These are phyloP conservation scores for Akanthomyces uredinophilus DNA, from an alignment of 2,329 filamentous ascomycete species.

Conservation along the genomic window DNA sequence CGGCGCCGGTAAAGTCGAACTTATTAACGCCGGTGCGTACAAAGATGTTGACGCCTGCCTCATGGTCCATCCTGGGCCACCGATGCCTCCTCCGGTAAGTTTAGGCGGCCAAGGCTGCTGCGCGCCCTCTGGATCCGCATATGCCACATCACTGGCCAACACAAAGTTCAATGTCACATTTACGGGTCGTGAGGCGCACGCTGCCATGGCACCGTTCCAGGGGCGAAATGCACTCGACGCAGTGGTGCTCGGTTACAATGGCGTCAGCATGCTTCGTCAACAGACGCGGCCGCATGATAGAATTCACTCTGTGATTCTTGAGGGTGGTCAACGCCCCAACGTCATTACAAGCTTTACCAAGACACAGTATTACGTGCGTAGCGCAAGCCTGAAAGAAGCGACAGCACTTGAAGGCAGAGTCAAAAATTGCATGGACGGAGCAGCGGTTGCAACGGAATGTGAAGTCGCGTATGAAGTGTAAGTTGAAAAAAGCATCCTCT, in stretches of 20 bases:
- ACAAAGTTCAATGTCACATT: conserved; percentile 7
- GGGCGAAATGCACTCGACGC: conserved; percentile 36
- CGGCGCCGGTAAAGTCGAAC: conserved; percentile 34
- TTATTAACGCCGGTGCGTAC: conserved; percentile 27
- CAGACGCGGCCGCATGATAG: conserved; percentile 33
- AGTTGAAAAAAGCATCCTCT: too few species aligned
- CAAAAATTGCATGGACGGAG: too few species aligned
- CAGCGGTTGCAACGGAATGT: too few species aligned
- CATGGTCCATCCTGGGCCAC: conserved; percentile 1
- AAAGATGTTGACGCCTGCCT: conserved; percentile 1
- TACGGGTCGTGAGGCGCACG: background rate
- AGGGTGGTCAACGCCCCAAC: conserved; percentile 34
- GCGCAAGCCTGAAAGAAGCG: too few species aligned
- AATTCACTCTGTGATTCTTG: conserved; percentile 33
- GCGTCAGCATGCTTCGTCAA: conserved; percentile 33
- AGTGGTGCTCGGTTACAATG: conserved; percentile 30
- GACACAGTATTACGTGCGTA: too few species aligned
- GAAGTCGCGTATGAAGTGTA: too few species aligned
- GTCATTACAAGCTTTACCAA: conserved; percentile 25
- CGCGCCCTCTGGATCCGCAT: background rate
- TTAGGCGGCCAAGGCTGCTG: background rate
- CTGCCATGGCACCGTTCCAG: conserved; percentile 39
- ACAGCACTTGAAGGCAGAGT: too few species aligned
- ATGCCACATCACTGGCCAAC: background rate
- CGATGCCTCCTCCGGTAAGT: conserved; percentile 18